phyloP scores from a whole-genome alignment of 805 yeast genomes.

The Kodamaea nitidulidarum region DNA sequence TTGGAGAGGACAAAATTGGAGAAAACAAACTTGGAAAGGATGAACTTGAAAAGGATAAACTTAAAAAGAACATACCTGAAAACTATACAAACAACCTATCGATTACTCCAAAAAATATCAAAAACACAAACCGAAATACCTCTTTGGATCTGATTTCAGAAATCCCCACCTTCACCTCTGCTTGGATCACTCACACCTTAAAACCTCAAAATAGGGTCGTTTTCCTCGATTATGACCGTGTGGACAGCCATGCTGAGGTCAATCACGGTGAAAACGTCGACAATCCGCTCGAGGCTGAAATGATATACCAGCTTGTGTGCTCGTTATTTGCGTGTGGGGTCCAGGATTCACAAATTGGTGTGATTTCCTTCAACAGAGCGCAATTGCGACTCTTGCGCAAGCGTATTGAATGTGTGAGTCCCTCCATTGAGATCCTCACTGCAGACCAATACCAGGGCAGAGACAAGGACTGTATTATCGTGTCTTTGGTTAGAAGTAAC shows the following conservation, averaged over 20 bases:
- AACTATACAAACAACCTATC: too few species aligned
- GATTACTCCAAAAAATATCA: too few species aligned
- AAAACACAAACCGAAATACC: too few species aligned
- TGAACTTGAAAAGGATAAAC: constrained; percentile 13
- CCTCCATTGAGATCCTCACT: constrained; percentile 71
- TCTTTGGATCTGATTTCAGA: too few species aligned
- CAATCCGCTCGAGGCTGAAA: constrained; percentile 66
- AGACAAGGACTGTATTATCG: constrained; percentile 86
- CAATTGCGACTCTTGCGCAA: constrained; percentile 48
- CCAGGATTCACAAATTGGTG: constrained; percentile 59
- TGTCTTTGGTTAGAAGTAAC: constrained; percentile 86
- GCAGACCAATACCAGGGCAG: constrained; percentile 97
- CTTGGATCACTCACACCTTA: constrained; percentile 59
- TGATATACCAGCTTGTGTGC: constrained; percentile 60
- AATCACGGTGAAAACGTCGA: constrained; percentile 62
- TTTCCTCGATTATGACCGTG: constrained; percentile 73
- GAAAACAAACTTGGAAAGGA: not conserved
- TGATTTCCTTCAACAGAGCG: constrained; percentile 84
- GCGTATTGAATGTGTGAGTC: constrained; percentile 19
- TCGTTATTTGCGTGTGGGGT: constrained; percentile 61
- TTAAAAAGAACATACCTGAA: too few species aligned
- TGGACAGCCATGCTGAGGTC: constrained; percentile 52
- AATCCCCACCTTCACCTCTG: too few species aligned
- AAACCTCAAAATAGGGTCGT: constrained; percentile 58
- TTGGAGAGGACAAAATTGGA: too few species aligned